Evolutionary conservation across 2,329 filamentous ascomycete species (phyloP), one percentile per base, ranked within the genome.

Genomic region (Lecanicillium sp.): DNA sequence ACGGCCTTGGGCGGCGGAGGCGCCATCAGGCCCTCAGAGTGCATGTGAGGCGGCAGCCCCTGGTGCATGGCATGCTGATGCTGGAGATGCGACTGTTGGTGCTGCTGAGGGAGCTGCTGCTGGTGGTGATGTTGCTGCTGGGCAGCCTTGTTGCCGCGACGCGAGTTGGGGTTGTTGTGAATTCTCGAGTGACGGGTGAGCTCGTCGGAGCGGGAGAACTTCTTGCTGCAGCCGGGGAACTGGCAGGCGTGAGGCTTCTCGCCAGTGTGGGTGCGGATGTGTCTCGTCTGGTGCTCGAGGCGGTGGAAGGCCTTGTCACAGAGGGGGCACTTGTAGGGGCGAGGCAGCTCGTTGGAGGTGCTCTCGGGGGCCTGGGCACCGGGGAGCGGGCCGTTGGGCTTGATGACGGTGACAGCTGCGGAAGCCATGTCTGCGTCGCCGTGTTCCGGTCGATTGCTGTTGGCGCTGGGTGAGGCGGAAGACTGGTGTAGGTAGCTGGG

Each of bases 271-370:
- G 92, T 97, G 54, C 90, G 81, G 58, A 97, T 97, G 65, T 98
- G 90, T 53, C 74, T 68, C 17, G 77, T 81, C 72, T 96, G 90
- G 62, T 97, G 90, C 70, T 97, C 90, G 30, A 98, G 75, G 46
- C 92, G 87, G 72, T 97, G 92, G 68, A 98, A 98, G 44, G 92
- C 90, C 74, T 96, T 94, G 56, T 96, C 90, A 71, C 92, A 98
- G 46, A 98, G 78, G 44, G 90, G 89, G 64, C 90, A 98, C 72
- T 97, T 97, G 79, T 98, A 98, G 1, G 90, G 90, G 41, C 92
- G 82, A 43, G 92, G 92, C 39, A 97, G 77, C 64, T 97, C 90
- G 42, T 65, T 71, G 33, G 57, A 54, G 48, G 46, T 35, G 25
- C 29, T 50, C 36, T 87, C 64, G 64, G 77, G 51, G 46, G 68